A percentile compares a stretch with the other conserved stretches of the same genome.
Conservation (phyloP, 1,284 basidiomycete genomes). For the Neolentinus lepideus region DNA sequence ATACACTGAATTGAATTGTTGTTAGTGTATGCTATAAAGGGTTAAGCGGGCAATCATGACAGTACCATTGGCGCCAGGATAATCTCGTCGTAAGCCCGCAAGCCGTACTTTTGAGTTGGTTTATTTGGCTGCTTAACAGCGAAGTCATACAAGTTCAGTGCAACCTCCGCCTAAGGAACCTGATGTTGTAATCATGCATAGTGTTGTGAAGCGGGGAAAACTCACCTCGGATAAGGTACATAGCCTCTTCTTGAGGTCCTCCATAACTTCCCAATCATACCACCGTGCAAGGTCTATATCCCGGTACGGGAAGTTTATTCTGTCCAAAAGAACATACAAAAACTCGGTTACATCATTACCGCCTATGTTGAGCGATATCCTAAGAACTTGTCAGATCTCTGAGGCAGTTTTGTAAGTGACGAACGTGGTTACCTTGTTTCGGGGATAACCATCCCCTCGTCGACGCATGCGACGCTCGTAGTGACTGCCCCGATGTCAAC, state of each 20-base stretch:
- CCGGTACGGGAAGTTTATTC: conserved; percentile 85
- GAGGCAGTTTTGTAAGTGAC: not conserved
- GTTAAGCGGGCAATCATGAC: conserved; percentile 2
- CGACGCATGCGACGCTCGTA: conserved; percentile 89
- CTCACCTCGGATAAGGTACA: conserved; percentile 83
- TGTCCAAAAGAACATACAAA: conserved; percentile 72
- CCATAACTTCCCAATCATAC: conserved; percentile 87
- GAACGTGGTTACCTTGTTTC: conserved; percentile 72
- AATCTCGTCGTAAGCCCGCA: conserved; percentile 93
- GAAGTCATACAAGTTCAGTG: conserved; percentile 86
- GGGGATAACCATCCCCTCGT: conserved; percentile 85
- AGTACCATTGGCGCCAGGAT: conserved; percentile 90
- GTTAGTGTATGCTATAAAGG: not conserved
- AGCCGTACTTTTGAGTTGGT: conserved; percentile 80
- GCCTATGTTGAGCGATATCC: conserved; percentile 82
- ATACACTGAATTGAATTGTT: conserved; percentile 50
- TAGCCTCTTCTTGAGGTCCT: conserved; percentile 78
- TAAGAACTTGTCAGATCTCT: conserved; percentile 22
- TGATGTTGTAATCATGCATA: conserved; percentile 3
- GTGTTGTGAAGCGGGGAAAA: not conserved
- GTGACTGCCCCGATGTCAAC: conserved; percentile 88
- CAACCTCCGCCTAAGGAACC: conserved; percentile 76
- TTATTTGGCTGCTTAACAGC: conserved; percentile 72
- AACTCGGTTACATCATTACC: conserved; percentile 93
- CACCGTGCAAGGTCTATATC: conserved; percentile 69